phyloP scores from a whole-genome alignment of 345 rosid species.

The Gossypium thurberi region DNA sequence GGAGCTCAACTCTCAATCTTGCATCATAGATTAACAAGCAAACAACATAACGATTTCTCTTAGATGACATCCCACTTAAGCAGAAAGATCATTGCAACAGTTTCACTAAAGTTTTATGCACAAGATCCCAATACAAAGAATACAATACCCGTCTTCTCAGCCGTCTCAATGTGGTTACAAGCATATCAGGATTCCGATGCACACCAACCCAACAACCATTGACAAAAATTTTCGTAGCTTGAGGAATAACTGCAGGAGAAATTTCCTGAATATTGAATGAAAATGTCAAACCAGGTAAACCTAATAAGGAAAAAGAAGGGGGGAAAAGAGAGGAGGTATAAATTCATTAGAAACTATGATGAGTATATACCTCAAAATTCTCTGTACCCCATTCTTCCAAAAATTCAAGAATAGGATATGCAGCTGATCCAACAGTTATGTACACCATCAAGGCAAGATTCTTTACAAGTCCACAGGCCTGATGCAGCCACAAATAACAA shows the following conservation, averaged over 20 bases:
- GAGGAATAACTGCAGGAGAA: constrained; percentile 92
- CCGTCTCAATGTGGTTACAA: constrained; percentile 87
- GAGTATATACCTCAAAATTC: constrained; percentile 70
- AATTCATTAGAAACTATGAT: not conserved
- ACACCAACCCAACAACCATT: constrained; percentile 99
- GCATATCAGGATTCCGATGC: constrained; percentile 98
- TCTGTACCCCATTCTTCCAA: constrained; percentile 99
- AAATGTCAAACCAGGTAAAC: constrained; percentile 6
- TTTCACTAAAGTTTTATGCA: not conserved
- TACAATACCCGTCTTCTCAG: constrained; percentile 67
- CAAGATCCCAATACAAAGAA: not conserved
- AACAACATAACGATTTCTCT: not conserved
- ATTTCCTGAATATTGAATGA: constrained; percentile 54
- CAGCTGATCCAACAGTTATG: constrained; percentile 93
- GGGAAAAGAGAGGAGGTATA: not conserved
- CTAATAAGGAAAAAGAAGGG: not conserved
- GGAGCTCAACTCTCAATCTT: not conserved
- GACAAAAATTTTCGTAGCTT: constrained; percentile 89
- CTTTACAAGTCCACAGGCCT: constrained; percentile 99
- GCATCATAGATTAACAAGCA: not conserved
- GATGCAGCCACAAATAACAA: constrained; percentile 10
- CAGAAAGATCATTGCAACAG: not conserved
- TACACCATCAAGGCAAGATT: constrained; percentile 98
- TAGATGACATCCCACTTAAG: not conserved
- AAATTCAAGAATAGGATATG: constrained; percentile 85